Conservation (phyloP, 148 eudicot genomes). For the Mesembryanthemum crystallinum region DNA sequence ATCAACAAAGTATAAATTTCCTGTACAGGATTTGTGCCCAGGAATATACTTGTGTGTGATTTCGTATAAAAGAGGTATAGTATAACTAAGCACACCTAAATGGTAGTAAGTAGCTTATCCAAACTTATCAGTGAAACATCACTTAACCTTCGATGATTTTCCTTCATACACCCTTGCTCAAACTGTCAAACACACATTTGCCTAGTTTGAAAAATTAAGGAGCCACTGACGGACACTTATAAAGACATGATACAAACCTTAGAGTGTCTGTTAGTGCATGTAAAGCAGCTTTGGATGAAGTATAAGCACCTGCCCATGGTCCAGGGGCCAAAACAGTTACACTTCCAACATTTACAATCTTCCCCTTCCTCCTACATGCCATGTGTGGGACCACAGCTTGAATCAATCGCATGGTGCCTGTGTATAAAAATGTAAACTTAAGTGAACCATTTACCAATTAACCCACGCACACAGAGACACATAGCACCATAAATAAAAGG, state of each 20-base stretch:
- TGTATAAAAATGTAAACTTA: slow-evolving; percentile 1
- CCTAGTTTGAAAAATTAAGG: not conserved
- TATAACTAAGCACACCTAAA: too few relatives aligned
- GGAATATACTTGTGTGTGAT: not conserved
- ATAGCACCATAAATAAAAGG: not conserved
- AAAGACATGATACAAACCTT: slow-evolving; percentile 48
- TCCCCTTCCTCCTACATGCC: slow-evolving; percentile 74
- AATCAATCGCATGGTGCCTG: slow-evolving; percentile 75
- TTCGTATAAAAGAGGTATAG: not conserved
- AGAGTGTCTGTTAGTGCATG: slow-evolving; percentile 69
- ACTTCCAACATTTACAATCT: slow-evolving; percentile 87
- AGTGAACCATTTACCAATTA: not conserved
- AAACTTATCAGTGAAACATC: not conserved
- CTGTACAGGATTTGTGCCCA: not conserved
- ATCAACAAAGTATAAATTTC: too few relatives aligned
- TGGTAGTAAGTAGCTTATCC: not conserved
- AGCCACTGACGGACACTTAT: not conserved
- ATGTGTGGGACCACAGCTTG: slow-evolving; percentile 93
- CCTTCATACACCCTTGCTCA: not conserved
- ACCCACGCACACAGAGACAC: not conserved
- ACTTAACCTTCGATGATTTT: not conserved
- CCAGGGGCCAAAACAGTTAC: slow-evolving; percentile 62
- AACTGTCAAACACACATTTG: not conserved
- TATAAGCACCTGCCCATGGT: slow-evolving; percentile 86
- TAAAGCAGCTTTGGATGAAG: slow-evolving; percentile 84